These are phyloP conservation scores for Neoboletus magnificus DNA, from an alignment of 768 basidiomycete genomes.

Conservation along the genomic window DNA sequence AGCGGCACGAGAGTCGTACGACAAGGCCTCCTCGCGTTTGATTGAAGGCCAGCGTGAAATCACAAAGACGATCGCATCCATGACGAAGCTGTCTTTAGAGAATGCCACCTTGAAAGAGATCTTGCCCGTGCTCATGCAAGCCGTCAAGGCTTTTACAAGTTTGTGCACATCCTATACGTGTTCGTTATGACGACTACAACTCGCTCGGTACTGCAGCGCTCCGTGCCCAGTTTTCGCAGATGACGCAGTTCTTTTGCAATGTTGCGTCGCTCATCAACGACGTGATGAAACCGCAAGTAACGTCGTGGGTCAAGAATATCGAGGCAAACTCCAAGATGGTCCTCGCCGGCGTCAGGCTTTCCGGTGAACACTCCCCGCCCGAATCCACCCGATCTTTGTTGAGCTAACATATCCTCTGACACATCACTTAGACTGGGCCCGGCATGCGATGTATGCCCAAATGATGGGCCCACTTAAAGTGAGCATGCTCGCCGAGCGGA, in stretches of 20 bases:
- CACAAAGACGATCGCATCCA: conserved; percentile 15
- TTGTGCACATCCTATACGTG: background rate
- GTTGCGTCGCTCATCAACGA: conserved; percentile 18
- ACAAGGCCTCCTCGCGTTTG: conserved; percentile 9
- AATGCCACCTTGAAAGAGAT: conserved; percentile 19
- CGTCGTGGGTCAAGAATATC: conserved; percentile 13
- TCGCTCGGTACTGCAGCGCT: background rate
- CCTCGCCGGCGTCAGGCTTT: conserved; percentile 17
- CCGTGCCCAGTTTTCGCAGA: conserved; percentile 19
- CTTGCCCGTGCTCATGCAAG: conserved; percentile 15
- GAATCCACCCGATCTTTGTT: background rate
- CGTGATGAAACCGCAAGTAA: conserved; percentile 19
- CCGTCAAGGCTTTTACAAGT: conserved; percentile 17
- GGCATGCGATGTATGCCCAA: conserved; percentile 19
- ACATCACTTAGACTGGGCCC: conserved; percentile 8
- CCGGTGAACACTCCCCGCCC: background rate
- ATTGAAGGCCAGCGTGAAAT: conserved; percentile 20
- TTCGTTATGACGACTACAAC: background rate
- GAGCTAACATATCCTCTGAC: background rate
- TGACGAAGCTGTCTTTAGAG: conserved; percentile 20
- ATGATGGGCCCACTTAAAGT: conserved; percentile 25
- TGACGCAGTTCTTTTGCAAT: conserved; percentile 17
- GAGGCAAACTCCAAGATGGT: conserved; percentile 16
- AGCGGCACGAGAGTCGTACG: conserved; percentile 15
- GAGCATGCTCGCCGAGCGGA: conserved; percentile 21